Conservation (phyloP, 176 grass and related monocot species). For the Elaeis guineensis region DNA sequence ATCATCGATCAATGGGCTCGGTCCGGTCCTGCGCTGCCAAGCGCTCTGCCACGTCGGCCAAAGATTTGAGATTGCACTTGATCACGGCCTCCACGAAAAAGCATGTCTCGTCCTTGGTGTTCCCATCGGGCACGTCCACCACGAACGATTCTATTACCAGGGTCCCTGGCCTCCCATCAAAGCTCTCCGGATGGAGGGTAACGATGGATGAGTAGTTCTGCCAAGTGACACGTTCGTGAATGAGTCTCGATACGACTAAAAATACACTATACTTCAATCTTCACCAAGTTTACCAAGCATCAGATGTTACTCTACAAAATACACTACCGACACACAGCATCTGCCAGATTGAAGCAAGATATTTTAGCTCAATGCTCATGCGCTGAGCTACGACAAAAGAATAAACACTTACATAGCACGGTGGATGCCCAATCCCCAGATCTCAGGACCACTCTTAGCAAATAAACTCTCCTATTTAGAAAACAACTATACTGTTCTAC, state of each 20-base stretch:
- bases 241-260: slow-evolving; percentile 5
- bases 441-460: no score
- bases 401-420: no score
- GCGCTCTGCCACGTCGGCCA: slow-evolving; percentile 71
- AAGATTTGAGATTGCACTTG: slow-evolving; percentile 97
- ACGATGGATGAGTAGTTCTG: slow-evolving; percentile 96
- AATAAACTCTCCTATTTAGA: no score
- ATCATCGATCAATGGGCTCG: slow-evolving; percentile 45
- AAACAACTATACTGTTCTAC: no score
- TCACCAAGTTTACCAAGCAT: no score
- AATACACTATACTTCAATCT: no score
- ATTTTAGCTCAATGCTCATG: no score
- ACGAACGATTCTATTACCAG: slow-evolving; percentile 86
- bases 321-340: no score
- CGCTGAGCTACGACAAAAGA: no score
- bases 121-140: slow-evolving; percentile 79
- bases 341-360: no score
- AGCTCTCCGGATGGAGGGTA: slow-evolving; percentile 80
- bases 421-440: no score
- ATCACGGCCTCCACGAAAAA: slow-evolving; percentile 82
- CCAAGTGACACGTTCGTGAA: slow-evolving; percentile 17
- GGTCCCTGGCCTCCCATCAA: slow-evolving; percentile 63
- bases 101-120: slow-evolving; percentile 88
- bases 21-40: slow-evolving; percentile 53
- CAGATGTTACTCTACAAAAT: no score